Evolutionary conservation across 345 rosid species (phyloP), one percentile per base, ranked within the genome.

Genomic region (Carallia pectinifolia): DNA sequence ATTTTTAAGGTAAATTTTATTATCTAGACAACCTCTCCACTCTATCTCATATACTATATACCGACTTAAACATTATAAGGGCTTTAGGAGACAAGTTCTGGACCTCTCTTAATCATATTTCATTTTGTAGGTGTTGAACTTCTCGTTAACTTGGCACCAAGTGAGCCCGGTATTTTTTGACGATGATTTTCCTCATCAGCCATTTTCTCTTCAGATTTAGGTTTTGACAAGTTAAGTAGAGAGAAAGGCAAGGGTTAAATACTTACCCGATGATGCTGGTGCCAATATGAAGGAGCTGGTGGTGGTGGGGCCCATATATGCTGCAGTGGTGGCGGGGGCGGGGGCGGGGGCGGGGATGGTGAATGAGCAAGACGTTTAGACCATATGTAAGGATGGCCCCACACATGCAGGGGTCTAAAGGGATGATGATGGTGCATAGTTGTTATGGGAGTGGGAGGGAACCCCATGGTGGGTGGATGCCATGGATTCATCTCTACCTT

Each of bases 331-430:
- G 63, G 68, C 2, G 60, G 71, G 4, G 73, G 68, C 1, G 60
- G 71, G 4, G 73, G 68, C 17, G 82, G 79, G 8, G 86, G 82
- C 80, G 81, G 91, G 0, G 85, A 34, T 4, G 78, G 81, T 1
- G 78, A 67, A 72, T 52, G 87, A 17, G 75, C 36, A 48, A 79
- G 70, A 62, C 80, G 90, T 76, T 85, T 90, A 47, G 99, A 93
- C 97, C 99, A 92, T 18, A 80, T 71, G 71, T 80, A 82, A 18
- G 99, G 99, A 75, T 95, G 97, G 44, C 99, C 99, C 97, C 97
- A 95, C 1, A 92, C 99, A 55, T 74, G 77, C 66, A 90, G 80
- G 6, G 96, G 97, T 84, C 92, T 81, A 58, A 85, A 89, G 64
- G 76, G 87, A 58, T 72, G 90, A 64, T 81, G 87, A 58, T 72